Evolutionary conservation across 2,329 filamentous ascomycete genomes (phyloP).

Genomic region (Nigrograna mackinnonii): DNA sequence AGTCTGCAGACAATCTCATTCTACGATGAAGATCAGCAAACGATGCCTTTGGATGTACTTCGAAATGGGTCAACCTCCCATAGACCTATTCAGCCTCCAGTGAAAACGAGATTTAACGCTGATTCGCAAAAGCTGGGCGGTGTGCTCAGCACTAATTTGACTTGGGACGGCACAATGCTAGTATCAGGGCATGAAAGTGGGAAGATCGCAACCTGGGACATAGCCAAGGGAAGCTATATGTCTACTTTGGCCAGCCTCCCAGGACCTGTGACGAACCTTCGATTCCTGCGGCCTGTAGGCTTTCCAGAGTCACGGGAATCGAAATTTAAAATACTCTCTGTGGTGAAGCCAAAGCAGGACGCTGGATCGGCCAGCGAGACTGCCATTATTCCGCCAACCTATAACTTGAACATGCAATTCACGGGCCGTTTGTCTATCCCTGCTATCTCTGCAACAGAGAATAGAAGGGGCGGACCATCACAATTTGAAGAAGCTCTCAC

Average conservation of each 20-base stretch:
- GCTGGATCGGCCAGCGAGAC: conserved; percentile 43
- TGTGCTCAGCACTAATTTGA: conserved; percentile 70
- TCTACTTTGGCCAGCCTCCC: conserved; percentile 73
- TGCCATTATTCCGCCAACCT: conserved; percentile 56
- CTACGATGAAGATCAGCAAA: conserved; percentile 54
- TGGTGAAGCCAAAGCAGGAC: conserved; percentile 81
- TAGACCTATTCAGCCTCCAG: conserved; percentile 51
- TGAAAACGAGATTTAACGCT: conserved; percentile 48
- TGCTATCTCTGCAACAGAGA: conserved; percentile 33
- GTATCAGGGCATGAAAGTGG: conserved; percentile 82
- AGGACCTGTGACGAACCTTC: conserved; percentile 79
- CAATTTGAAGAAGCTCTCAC: conserved; percentile 46
- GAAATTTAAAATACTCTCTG: conserved; percentile 57
- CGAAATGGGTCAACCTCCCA: conserved; percentile 60
- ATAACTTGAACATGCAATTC: conserved; percentile 70
- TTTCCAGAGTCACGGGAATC: conserved; percentile 40
- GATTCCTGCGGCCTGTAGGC: conserved; percentile 67
- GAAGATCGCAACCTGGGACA: conserved; percentile 79
- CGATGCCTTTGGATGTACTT: conserved; percentile 43
- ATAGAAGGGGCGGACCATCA: conserved; percentile 15
- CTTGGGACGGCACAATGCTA: conserved; percentile 79
- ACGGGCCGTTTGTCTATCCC: conserved; percentile 31
- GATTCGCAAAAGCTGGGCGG: conserved; percentile 67
- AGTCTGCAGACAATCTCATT: conserved; percentile 81
- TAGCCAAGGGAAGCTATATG: conserved; percentile 69